Percentiles rank a stretch among this genome's conserved stretches.
These are phyloP conservation scores for Schizonepeta tenuifolia DNA, from an alignment of 257 asterid genomes.

Conservation along the genomic window DNA sequence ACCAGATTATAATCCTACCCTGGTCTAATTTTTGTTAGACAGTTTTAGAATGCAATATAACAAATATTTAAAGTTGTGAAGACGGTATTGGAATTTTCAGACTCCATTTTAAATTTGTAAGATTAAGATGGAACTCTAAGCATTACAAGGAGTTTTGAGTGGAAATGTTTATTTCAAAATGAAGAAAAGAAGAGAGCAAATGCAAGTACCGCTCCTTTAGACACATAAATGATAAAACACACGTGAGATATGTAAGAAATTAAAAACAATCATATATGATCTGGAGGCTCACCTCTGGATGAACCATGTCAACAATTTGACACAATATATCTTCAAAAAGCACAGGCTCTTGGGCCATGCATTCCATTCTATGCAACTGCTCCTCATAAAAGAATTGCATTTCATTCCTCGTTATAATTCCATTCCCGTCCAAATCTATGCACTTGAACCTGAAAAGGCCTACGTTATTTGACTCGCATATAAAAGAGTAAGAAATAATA, in stretches of 20 bases:
- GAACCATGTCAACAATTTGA: conserved; percentile 96
- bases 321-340: conserved; percentile 98
- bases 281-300: conserved; percentile 74
- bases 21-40: background rate
- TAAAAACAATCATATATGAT: conserved; percentile 19
- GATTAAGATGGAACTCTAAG: conserved; percentile 16
- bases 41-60: background rate
- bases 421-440: conserved; percentile 98
- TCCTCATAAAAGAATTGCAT: conserved; percentile 98
- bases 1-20: conserved; percentile 12
- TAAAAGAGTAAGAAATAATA: conserved; percentile 11
- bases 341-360: conserved; percentile 99
- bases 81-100: background rate
- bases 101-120: background rate
- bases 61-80: background rate
- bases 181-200: background rate
- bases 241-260: background rate
- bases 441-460: conserved; percentile 87
- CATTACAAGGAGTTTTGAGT: conserved; percentile 20
- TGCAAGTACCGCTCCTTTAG: conserved; percentile 21
- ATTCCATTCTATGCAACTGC: conserved; percentile 99
- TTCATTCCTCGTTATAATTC: conserved; percentile 88
- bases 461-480: conserved; percentile 19
- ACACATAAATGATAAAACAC: conserved; percentile 19
- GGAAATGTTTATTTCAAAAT: conserved; percentile 15